Evolutionary conservation across 805 yeast genomes (phyloP).

Genomic region (Hanseniaspora mollemarum): DNA sequence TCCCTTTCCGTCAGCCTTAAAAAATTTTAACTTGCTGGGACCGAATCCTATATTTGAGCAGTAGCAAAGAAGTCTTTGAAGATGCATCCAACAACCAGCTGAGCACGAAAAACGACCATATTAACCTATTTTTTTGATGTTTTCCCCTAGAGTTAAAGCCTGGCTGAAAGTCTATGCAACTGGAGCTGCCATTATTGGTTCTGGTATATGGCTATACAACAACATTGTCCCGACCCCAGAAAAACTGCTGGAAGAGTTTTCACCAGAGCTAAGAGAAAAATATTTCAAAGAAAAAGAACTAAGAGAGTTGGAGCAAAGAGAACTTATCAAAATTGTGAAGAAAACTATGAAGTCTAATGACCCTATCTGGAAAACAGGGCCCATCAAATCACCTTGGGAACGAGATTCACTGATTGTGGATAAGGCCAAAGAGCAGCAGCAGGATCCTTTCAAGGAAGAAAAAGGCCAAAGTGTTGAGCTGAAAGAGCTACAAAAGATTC

Average conservation of each 20-base stretch:
- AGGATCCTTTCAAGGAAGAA: conserved; percentile 35
- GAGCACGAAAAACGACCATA: no score
- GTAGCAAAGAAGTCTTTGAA: no score
- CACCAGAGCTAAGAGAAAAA: conserved; percentile 73
- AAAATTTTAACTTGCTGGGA: no score
- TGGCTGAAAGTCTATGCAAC: conserved; percentile 48
- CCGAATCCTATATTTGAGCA: no score
- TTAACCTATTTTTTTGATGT: no score
- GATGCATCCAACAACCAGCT: no score
- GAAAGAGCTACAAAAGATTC: conserved; percentile 26
- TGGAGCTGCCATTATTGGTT: conserved; percentile 57
- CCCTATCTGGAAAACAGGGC: conserved; percentile 76
- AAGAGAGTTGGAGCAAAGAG: conserved; percentile 57
- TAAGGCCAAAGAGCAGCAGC: conserved; percentile 35
- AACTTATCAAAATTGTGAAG: conserved; percentile 54
- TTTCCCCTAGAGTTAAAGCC: conserved; percentile 6
- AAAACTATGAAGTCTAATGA: conserved; percentile 56
- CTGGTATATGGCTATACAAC: conserved; percentile 61
- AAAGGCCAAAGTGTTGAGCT: conserved; percentile 29
- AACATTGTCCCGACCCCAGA: conserved; percentile 81
- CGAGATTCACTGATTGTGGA: conserved; percentile 23
- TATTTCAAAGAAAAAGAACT: conserved; percentile 54
- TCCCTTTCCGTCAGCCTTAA: no score
- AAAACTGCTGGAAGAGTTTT: conserved; percentile 54
- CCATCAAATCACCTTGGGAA: conserved; percentile 59